Base-by-base conservation (phyloP, 192 early-diverging fungal species). In the Coemansia sp. region DNA sequence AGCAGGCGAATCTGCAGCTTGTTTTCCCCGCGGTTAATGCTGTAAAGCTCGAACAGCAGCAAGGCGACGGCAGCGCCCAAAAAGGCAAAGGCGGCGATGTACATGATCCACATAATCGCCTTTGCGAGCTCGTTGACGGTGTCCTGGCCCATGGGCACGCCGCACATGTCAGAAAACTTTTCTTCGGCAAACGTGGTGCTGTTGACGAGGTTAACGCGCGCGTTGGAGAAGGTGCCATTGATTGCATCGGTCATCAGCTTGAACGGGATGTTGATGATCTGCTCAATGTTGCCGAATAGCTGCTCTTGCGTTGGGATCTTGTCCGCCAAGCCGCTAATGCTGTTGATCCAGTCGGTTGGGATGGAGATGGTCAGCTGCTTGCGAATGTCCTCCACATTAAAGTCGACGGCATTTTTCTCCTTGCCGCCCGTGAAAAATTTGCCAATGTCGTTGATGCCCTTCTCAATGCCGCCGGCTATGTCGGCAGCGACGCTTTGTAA, bases 301-400 rank as follows among this genome's bases (percentile, higher is more conserved):
- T 80, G 47, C 25, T 74, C 68, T 38, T 74, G 71, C 17, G 77
- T 71, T 12, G 77, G 77, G 22, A 80, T 80, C 67, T 71, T 71
- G 51, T 64, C 39, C 3, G 51, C 32, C 36, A 80, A 38, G 6
- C 42, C 49, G 36, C 42, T 46, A 57, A 80, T 68, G 58, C 65
- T 80, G 47, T 68, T 49, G 17, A 63, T 51, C 77, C 77, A 80
- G 68, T 74, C 72, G 41, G 49, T 57, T 12, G 77, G 77, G 20
- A 80, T 80, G 1, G 42, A 36, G 14, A 80, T 60, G 19, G 39
- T 65, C 12, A 80, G 68, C 42, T 67, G 31, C 58, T 80, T 43
- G 31, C 60, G 47, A 29, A 74, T 74, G 4, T 62, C 64, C 22
- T 80, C 72, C 9, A 54, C 54, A 25, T 74, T 60, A 59, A 80